These are phyloP conservation scores for Fusarium pseudonygamai DNA, from an alignment of 2,329 filamentous ascomycete genomes.

Conservation along the genomic window DNA sequence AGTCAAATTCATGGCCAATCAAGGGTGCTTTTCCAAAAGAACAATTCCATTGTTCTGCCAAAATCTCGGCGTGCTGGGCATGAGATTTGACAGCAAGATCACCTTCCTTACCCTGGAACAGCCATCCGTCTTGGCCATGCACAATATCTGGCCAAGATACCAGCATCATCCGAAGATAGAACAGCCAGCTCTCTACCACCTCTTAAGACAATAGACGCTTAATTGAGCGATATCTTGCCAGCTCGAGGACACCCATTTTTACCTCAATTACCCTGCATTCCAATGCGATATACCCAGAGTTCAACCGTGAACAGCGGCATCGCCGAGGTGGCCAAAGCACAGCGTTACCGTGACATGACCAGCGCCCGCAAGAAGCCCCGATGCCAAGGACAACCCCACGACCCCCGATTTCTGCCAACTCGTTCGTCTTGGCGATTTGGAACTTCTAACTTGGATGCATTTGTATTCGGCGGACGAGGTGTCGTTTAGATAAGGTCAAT, in stretches of 20 bases:
- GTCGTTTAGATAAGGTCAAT: slow-evolving; percentile 1
- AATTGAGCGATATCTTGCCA: background rate
- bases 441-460: background rate
- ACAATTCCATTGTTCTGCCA: background rate
- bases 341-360: background rate
- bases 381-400: background rate
- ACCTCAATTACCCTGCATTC: no score
- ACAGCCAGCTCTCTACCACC: background rate
- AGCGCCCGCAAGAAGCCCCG: slow-evolving; percentile 16
- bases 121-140: background rate
- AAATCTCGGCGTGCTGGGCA: background rate
- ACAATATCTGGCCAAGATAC: slow-evolving; percentile 8
- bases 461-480: background rate
- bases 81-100: background rate
- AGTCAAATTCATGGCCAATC: background rate
- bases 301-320: background rate
- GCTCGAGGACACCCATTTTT: no score
- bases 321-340: background rate
- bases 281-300: background rate
- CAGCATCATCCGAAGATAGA: background rate
- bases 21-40: background rate
- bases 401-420: background rate
- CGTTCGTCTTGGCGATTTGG: background rate
- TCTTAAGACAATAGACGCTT: background rate
- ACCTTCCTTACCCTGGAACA: background rate